Percentiles rank a stretch among this genome's conserved stretches.
Evolutionary conservation across 805 yeast species (phyloP).

Genomic region (Starmerella khaoyaiensis): DNA sequence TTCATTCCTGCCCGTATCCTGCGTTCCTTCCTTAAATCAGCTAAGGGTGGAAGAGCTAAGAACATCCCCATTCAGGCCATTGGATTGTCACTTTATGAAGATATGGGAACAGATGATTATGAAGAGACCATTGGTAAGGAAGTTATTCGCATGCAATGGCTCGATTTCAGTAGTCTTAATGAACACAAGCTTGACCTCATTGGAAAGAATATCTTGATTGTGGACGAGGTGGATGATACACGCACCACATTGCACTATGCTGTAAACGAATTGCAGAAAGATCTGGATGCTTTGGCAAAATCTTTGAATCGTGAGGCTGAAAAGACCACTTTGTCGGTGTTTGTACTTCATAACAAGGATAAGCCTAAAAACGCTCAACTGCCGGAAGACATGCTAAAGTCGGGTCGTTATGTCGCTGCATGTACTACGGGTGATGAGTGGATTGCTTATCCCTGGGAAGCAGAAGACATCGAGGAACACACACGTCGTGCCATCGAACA

Average conservation of each 20-base stretch:
- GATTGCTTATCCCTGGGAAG: slow-evolving; percentile 91
- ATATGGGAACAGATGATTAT: slow-evolving; percentile 38
- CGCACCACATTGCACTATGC: slow-evolving; percentile 84
- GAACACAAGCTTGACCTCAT: slow-evolving; percentile 62
- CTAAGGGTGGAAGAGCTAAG: slow-evolving; percentile 41
- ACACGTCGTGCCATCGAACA: slow-evolving; percentile 51
- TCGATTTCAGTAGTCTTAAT: slow-evolving; percentile 61
- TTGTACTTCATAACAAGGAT: slow-evolving; percentile 72
- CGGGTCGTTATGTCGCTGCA: slow-evolving; percentile 60
- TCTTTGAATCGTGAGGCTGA: slow-evolving; percentile 46
- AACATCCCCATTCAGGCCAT: slow-evolving; percentile 91
- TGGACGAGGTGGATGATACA: slow-evolving; percentile 86
- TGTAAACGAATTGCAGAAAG: slow-evolving; percentile 57
- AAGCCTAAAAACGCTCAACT: slow-evolving; percentile 69
- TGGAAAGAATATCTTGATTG: slow-evolving; percentile 69
- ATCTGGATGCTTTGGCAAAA: slow-evolving; percentile 46
- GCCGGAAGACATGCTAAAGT: slow-evolving; percentile 47
- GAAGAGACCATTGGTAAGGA: slow-evolving; percentile 59
- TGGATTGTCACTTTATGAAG: slow-evolving; percentile 83
- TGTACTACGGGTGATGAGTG: slow-evolving; percentile 62
- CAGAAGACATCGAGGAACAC: slow-evolving; percentile 66
- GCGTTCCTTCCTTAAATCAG: slow-evolving; percentile 67
- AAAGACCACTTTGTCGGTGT: slow-evolving; percentile 55
- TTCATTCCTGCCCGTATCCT: slow-evolving; percentile 94
- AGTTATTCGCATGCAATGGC: slow-evolving; percentile 82